phyloP scores from a whole-genome alignment of 768 basidiomycete species.

The Cyclocybe aegerita region DNA sequence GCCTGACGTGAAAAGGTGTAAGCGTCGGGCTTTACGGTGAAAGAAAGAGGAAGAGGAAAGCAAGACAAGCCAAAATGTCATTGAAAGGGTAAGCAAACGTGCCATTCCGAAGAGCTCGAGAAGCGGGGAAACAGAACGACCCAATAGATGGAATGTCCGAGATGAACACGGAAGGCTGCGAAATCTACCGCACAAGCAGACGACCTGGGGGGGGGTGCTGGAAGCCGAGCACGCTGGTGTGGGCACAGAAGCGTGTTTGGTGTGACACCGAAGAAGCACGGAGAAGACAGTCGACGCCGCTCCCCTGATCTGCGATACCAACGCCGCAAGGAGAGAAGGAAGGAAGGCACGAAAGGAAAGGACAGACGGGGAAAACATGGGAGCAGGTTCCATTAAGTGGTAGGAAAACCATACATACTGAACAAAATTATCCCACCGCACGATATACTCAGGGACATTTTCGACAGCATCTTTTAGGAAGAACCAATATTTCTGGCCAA shows the following conservation, averaged over 20 bases:
- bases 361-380: neutral
- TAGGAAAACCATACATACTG: constrained; percentile 40
- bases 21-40: constrained; percentile 1
- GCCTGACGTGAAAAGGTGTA: constrained; percentile 38
- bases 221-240: too few species aligned
- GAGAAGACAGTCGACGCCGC: neutral
- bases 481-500: constrained; percentile 94
- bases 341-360: neutral
- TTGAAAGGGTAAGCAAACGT: neutral
- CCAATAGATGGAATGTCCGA: too few species aligned
- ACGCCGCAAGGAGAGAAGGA: neutral
- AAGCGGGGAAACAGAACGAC: too few species aligned
- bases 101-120: too few species aligned
- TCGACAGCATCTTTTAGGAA: constrained; percentile 94
- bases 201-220: too few species aligned
- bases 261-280: neutral
- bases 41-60: neutral
- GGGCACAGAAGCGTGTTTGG: too few species aligned
- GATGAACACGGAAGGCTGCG: too few species aligned
- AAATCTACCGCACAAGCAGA: too few species aligned
- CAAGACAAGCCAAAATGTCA: neutral
- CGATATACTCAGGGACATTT: constrained; percentile 95
- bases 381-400: neutral
- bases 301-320: neutral
- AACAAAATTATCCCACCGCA: constrained; percentile 93